These are phyloP conservation scores for Sphaerobolus stellatus DNA, from an alignment of 1,284 basidiomycete genomes.

Conservation along the genomic window DNA sequence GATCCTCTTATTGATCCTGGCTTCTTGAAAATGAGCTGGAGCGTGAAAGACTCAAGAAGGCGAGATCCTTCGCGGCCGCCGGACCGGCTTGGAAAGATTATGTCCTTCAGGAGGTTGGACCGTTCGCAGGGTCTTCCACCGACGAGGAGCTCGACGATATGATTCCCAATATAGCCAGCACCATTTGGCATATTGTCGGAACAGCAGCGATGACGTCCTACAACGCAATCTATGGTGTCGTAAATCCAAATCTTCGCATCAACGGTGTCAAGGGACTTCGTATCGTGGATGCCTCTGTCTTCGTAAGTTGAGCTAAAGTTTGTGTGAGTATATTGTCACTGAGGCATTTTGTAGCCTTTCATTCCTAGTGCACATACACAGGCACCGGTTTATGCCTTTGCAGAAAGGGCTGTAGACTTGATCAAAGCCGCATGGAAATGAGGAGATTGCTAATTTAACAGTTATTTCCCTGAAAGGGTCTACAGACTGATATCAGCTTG, in stretches of 20 bases:
- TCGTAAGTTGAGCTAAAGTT: no score
- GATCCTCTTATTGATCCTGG: constrained; percentile 44
- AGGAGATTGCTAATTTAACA: no score
- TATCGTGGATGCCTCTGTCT: constrained; percentile 25
- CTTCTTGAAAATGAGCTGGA: constrained; percentile 42
- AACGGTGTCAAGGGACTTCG: constrained; percentile 43
- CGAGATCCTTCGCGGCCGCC: constrained; percentile 30
- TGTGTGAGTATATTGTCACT: no score
- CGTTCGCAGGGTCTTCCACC: constrained; percentile 20
- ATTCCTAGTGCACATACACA: constrained; percentile 24
- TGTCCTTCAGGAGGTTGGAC: constrained; percentile 23
- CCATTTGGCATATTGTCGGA: constrained; percentile 28
- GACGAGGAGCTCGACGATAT: constrained; percentile 28
- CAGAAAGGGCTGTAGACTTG: constrained; percentile 25
- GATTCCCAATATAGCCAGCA: constrained; percentile 18
- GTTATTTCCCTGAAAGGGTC: no score
- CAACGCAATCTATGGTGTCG: constrained; percentile 39
- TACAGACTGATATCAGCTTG: no score
- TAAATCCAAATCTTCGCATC: constrained; percentile 53
- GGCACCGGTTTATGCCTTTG: constrained; percentile 23
- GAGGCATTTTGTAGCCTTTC: constrained; percentile 15
- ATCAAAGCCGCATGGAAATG: constrained; percentile 35
- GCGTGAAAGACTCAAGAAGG: constrained; percentile 32
- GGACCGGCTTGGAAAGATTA: constrained; percentile 37
- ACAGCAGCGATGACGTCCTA: constrained; percentile 28